Evolutionary conservation across 805 yeast species (phyloP).

Genomic region (Wickerhamiella bombiphila): DNA sequence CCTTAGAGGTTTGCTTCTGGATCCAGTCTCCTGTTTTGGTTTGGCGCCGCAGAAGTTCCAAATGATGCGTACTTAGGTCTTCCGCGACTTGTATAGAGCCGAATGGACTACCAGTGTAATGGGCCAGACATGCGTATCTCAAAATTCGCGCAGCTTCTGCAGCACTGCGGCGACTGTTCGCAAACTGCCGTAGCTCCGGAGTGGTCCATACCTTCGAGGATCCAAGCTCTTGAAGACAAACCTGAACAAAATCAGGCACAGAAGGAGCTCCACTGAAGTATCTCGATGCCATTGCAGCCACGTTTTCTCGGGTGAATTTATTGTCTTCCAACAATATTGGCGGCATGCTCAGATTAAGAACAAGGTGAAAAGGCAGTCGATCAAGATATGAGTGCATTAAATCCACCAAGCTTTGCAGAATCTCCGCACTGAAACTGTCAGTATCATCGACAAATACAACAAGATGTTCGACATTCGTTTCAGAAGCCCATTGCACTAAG

Average conservation of each 20-base stretch:
- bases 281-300: slow-evolving; percentile 13
- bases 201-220: slow-evolving; percentile 1
- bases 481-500: slow-evolving; percentile 22
- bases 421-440: slow-evolving; percentile 23
- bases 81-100: slow-evolving; percentile 8
- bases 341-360: slow-evolving; percentile 26
- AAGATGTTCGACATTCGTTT: slow-evolving; percentile 6
- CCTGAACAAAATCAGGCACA: slow-evolving; percentile 8
- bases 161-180: background rate
- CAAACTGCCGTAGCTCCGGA: slow-evolving; percentile 1
- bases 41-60: slow-evolving; percentile 20
- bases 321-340: slow-evolving; percentile 23
- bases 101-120: slow-evolving; percentile 27
- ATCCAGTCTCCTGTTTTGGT: background rate
- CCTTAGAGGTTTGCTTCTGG: background rate
- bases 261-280: slow-evolving; percentile 6
- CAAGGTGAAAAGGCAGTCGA: slow-evolving; percentile 22
- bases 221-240: background rate
- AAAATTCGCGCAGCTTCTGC: slow-evolving; percentile 15
- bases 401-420: slow-evolving; percentile 20
- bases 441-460: slow-evolving; percentile 27
- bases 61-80: slow-evolving; percentile 7
- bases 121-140: slow-evolving; percentile 23
- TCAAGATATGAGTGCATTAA: slow-evolving; percentile 23
- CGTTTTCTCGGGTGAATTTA: slow-evolving; percentile 20